A percentile compares a stretch with the other conserved stretches of the same genome.
These are phyloP conservation scores for Colletotrichum sp. DNA, from an alignment of 2,329 filamentous ascomycete species.

Conservation along the genomic window DNA sequence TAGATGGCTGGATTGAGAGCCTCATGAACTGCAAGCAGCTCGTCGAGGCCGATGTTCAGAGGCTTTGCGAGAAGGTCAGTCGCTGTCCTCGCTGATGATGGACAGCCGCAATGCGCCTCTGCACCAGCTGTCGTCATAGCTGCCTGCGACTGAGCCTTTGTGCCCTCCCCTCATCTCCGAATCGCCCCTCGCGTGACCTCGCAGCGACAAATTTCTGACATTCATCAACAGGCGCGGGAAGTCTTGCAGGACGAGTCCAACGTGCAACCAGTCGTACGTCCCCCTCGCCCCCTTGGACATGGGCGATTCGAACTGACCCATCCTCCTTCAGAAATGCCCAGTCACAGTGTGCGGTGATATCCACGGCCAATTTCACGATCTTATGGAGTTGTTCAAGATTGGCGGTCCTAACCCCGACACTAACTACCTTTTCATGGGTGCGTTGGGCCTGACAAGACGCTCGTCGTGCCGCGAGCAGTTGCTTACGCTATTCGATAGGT, in stretches of 20 bases:
- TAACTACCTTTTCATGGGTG: slow-evolving; percentile 99
- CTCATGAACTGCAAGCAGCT: slow-evolving; percentile 99
- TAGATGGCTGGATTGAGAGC: slow-evolving; percentile 98
- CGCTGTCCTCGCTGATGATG: not conserved
- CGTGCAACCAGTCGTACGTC: slow-evolving; percentile 93
- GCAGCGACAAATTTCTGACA: slow-evolving; percentile 34
- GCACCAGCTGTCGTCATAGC: not conserved
- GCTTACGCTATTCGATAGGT: slow-evolving; percentile 54
- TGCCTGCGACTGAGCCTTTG: not conserved
- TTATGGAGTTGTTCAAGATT: slow-evolving; percentile 99
- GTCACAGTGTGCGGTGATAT: slow-evolving; percentile 99
- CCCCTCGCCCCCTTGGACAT: slow-evolving; percentile 9
- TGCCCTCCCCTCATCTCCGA: slow-evolving; percentile 16
- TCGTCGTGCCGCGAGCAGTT: not conserved
- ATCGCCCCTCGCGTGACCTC: slow-evolving; percentile 34
- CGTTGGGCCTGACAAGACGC: slow-evolving; percentile 30
- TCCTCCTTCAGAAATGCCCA: slow-evolving; percentile 79
- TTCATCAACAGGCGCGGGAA: slow-evolving; percentile 76
- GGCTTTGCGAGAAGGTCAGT: slow-evolving; percentile 94
- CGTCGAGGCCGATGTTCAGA: slow-evolving; percentile 90
- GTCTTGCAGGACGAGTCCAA: slow-evolving; percentile 98
- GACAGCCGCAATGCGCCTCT: not conserved
- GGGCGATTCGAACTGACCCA: slow-evolving; percentile 30
- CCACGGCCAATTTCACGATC: slow-evolving; percentile 97
- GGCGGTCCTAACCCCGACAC: slow-evolving; percentile 97